These are phyloP conservation scores for Suhomyces bolitotheri DNA, from an alignment of 1,139 yeast species.

Conservation along the genomic window DNA sequence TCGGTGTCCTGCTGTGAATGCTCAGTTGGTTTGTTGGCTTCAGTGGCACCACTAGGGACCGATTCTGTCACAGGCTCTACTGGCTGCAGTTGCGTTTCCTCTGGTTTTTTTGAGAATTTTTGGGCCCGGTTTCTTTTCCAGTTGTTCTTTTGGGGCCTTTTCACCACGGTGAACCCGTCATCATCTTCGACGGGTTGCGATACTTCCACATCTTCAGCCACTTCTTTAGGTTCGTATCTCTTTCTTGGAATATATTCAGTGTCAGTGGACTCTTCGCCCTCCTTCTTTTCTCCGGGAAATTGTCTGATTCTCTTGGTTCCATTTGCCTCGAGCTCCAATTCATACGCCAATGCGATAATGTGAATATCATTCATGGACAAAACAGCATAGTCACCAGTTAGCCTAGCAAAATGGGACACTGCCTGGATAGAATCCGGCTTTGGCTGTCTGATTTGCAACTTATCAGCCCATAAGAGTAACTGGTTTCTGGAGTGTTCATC, in stretches of 20 bases:
- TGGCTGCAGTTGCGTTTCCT: slow-evolving; percentile 12
- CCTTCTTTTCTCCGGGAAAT: slow-evolving; percentile 63
- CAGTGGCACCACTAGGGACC: too few relatives aligned
- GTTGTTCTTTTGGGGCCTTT: slow-evolving; percentile 10
- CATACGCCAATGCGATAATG: slow-evolving; percentile 87
- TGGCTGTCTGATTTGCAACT: slow-evolving; percentile 72
- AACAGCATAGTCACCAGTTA: slow-evolving; percentile 90
- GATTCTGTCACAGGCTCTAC: too few relatives aligned
- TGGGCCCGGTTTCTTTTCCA: slow-evolving; percentile 10
- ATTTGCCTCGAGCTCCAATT: slow-evolving; percentile 68
- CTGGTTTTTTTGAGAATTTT: too few relatives aligned
- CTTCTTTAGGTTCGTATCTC: slow-evolving; percentile 7
- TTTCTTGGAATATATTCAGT: slow-evolving; percentile 14
- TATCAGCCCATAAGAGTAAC: slow-evolving; percentile 73
- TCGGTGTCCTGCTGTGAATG: slow-evolving; percentile 3
- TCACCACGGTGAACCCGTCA: slow-evolving; percentile 10
- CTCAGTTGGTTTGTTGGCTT: neutral
- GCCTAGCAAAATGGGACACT: slow-evolving; percentile 73
- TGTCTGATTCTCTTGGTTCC: slow-evolving; percentile 72
- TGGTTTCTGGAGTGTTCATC: slow-evolving; percentile 85
- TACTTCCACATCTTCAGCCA: slow-evolving; percentile 11
- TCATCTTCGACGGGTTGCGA: slow-evolving; percentile 13
- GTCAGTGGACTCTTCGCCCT: slow-evolving; percentile 12
- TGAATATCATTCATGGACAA: slow-evolving; percentile 90
- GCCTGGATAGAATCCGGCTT: slow-evolving; percentile 58